These are phyloP conservation scores for Hexamita inflata DNA, from an alignment of 208 protist species.

Conservation along the genomic window DNA sequence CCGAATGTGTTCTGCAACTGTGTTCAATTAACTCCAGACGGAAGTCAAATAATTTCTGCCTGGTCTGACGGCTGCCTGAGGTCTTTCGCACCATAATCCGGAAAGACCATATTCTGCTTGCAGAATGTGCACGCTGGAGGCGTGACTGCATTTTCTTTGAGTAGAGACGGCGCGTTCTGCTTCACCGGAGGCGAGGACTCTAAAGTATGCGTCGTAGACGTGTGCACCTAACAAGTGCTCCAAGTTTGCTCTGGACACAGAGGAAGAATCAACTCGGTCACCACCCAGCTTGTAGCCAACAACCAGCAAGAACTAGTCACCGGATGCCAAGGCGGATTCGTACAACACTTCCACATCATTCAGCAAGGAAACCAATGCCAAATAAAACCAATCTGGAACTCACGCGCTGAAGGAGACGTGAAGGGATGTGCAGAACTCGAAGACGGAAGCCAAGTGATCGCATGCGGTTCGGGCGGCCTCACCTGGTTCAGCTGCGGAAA, in stretches of 20 bases:
- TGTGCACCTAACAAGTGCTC: background rate
- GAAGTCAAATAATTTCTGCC: constrained; percentile 27
- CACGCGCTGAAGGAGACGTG: background rate
- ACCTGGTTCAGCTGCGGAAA: constrained; percentile 4
- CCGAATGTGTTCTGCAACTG: background rate
- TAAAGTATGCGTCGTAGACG: constrained; percentile 32
- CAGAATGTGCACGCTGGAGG: constrained; percentile 39
- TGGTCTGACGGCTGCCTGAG: constrained; percentile 50
- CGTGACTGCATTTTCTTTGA: constrained; percentile 40
- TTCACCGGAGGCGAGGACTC: constrained; percentile 32
- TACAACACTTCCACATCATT: no score
- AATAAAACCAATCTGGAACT: background rate
- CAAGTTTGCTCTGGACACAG: constrained; percentile 9
- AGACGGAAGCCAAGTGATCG: constrained; percentile 1
- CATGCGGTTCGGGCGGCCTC: background rate
- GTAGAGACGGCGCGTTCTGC: constrained; percentile 23
- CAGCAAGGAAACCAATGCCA: no score
- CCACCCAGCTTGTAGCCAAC: background rate
- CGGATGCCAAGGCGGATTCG: background rate
- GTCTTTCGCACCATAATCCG: constrained; percentile 39
- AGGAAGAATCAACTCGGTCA: background rate
- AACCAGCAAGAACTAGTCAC: background rate
- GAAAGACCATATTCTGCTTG: constrained; percentile 43
- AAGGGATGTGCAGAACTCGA: background rate
- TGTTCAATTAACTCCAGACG: background rate